Evolutionary conservation across 1,284 basidiomycete genomes (phyloP).

Genomic region (Ustilago esculenta): DNA sequence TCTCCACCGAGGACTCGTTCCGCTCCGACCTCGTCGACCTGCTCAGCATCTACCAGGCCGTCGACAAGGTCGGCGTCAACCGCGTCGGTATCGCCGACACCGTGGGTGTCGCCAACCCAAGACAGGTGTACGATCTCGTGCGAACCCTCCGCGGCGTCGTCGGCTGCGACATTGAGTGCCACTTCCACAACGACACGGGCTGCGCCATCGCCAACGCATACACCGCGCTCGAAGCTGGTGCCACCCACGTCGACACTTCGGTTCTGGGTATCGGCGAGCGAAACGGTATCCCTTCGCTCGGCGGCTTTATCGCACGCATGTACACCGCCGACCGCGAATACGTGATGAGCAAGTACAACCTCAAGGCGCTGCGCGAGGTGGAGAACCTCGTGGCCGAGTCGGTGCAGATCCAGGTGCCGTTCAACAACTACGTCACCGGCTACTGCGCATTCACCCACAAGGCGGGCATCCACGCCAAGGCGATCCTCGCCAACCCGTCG

Average conservation of each 20-base stretch:
- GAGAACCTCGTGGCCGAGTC: constrained; percentile 99
- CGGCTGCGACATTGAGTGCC: constrained; percentile 86
- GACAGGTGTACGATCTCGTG: constrained; percentile 98
- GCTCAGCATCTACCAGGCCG: constrained; percentile 97
- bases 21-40: constrained; percentile 99
- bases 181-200: constrained; percentile 97
- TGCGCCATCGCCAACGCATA: constrained; percentile 98
- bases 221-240: constrained; percentile 96
- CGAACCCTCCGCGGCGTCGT: constrained; percentile 90
- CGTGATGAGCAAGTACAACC: constrained; percentile 99
- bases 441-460: constrained; percentile 99
- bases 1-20: constrained; percentile 99
- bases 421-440: constrained; percentile 87
- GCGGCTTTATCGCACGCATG: constrained; percentile 95
- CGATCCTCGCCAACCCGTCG: constrained; percentile 98
- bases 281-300: constrained; percentile 97
- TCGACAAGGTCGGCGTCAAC: constrained; percentile 99
- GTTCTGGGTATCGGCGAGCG: constrained; percentile 97
- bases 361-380: constrained; percentile 94
- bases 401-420: constrained; percentile 96
- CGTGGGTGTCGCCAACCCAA: constrained; percentile 97
- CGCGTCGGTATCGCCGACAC: constrained; percentile 99
- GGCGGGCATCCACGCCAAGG: constrained; percentile 99
- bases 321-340: constrained; percentile 87
- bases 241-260: constrained; percentile 91